Evolutionary conservation across 768 basidiomycete genomes (phyloP).

Genomic region (Austroboletus eburneus): DNA sequence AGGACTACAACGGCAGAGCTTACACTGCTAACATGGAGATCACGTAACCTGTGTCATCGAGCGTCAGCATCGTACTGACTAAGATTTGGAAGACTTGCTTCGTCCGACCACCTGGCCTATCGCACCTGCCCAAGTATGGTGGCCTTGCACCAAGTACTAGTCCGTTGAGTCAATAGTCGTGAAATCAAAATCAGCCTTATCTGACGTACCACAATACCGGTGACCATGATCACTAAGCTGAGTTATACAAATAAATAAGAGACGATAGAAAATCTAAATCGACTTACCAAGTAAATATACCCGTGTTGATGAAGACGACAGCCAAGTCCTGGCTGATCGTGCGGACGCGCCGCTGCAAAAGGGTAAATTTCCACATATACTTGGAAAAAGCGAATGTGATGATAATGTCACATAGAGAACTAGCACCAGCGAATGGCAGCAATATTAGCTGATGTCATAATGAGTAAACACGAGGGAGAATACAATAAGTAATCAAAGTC

Average conservation of each 20-base stretch:
- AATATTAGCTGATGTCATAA: background rate
- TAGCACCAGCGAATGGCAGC: background rate
- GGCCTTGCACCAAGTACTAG: conserved; percentile 9
- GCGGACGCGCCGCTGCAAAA: conserved; percentile 2
- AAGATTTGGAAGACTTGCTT: conserved; percentile 1
- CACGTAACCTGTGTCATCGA: conserved; percentile 5
- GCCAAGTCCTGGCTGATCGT: conserved; percentile 8
- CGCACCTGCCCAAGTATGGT: conserved; percentile 1
- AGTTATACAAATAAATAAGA: background rate
- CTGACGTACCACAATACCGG: conserved; percentile 6
- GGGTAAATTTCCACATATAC: conserved; percentile 9
- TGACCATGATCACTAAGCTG: background rate
- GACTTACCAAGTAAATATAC: conserved; percentile 12
- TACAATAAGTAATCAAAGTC: background rate
- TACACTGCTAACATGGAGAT: conserved; percentile 14
- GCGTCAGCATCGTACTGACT: background rate
- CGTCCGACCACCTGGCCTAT: conserved; percentile 3
- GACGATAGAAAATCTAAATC: background rate
- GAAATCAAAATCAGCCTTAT: background rate
- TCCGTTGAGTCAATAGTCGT: background rate
- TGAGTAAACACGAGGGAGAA: background rate
- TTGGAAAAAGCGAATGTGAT: background rate
- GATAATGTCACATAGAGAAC: background rate
- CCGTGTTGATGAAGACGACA: conserved; percentile 11
- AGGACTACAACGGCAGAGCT: background rate